Base-by-base conservation (phyloP, 78 protist species). In the Dictyostelium citrinum region DNA sequence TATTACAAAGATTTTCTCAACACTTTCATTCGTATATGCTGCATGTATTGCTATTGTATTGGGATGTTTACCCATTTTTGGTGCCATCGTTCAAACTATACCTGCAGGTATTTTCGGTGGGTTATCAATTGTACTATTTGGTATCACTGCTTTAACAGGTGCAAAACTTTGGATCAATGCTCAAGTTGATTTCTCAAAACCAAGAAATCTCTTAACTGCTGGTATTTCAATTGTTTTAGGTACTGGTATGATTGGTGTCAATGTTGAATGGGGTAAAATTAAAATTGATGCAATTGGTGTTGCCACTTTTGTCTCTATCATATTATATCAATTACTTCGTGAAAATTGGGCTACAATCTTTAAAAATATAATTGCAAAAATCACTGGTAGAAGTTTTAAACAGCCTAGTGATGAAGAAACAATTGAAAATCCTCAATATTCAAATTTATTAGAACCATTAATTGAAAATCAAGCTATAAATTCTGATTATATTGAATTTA, bases 71-170 rank as follows among this genome's bases (percentile, higher is more conserved):
- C 79, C 88, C 2, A 41, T 64, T 2, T 82, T 82, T 27, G 88
- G 88, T 0, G 88, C 88, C 10, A 11, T 82, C 5, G 46, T 82
- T 82, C 88, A 82, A 82, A 82, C 88, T 58, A 82, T 82, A n/a
- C 88, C 88, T n/a, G 11, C 39, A 2, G 88, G 88, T 64, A 72
- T 82, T 24, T 82, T 82, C 70, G 88, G 88, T 82, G 88, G 88
- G 24, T 16, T 82, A 35, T 58, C 75, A 22, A 41, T 82, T n/a
- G 41, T 82, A 41, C 27, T 82, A 64, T 82, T 82, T 82, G 88
- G 88, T 82, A 82, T 82, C 43, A 39, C 70, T 2, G 88, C 60
- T 64, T 8, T 82, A 12, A 82, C 88, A 27, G 88, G 88, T 27
- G 55, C 61, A 10, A 82, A 64, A 41, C 17, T 82, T 8, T 82